Evolutionary conservation across 2,329 filamentous ascomycete species (phyloP).

Genomic region (Trichoderma sp.): DNA sequence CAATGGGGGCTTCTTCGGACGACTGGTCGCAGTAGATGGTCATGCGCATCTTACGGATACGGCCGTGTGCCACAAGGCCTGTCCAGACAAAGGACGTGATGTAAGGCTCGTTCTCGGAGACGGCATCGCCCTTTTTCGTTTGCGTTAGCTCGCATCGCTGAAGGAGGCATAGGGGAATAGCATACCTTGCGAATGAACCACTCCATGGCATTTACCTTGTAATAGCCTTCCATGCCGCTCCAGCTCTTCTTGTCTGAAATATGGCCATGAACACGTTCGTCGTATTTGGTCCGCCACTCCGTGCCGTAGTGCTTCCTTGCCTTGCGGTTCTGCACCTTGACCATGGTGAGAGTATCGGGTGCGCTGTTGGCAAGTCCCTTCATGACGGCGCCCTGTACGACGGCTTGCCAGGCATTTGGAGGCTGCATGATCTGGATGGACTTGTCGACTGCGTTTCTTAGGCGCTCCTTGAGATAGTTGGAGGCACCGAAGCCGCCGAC

Average conservation of each 20-base stretch:
- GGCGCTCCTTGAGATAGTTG: constrained; percentile 43
- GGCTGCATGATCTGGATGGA: constrained; percentile 45
- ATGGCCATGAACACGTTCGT: constrained; percentile 32
- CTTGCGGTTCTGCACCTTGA: constrained; percentile 41
- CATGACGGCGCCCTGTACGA: constrained; percentile 50
- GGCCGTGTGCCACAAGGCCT: constrained; percentile 34
- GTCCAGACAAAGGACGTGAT: constrained; percentile 34
- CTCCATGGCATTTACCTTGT: constrained; percentile 40
- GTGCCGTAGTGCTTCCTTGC: constrained; percentile 47
- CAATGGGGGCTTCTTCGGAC: constrained; percentile 35
- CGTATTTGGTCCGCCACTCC: constrained; percentile 34
- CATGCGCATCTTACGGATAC: constrained; percentile 36
- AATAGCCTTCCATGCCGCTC: constrained; percentile 39
- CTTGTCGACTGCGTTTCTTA: constrained; percentile 36
- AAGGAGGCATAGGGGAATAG: background rate
- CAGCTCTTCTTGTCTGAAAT: constrained; percentile 36
- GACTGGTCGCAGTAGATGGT: constrained; percentile 38
- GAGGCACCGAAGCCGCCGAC: constrained; percentile 48
- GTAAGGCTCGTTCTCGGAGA: constrained; percentile 42
- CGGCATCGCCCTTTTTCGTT: constrained; percentile 33
- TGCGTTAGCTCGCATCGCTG: background rate
- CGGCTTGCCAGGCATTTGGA: constrained; percentile 46
- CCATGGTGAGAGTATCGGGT: constrained; percentile 35
- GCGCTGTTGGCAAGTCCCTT: constrained; percentile 43
- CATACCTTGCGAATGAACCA: constrained; percentile 44